Base-by-base conservation (phyloP, 768 basidiomycete genomes). In the Leccinum barrowsii region DNA sequence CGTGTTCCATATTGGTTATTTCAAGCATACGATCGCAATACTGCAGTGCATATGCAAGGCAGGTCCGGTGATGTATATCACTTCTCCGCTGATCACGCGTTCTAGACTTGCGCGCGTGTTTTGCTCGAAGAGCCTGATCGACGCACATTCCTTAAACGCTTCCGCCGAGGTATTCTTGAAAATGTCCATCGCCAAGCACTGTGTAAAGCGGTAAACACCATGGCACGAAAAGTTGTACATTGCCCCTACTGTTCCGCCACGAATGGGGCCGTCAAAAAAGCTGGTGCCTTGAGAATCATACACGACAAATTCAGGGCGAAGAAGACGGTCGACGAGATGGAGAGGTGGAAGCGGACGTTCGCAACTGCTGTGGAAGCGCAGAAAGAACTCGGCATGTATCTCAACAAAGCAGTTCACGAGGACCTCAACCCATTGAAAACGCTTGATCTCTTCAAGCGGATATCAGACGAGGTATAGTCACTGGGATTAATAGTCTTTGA, bases 31-130 rank as follows among this genome's bases (percentile, higher is more conserved):
- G 17, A 93, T 98, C 59, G 83, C 84, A 24, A 89, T 98, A 62
- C 82, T 98, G 1, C 97, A 98, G 70, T 90, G 90, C 64, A 94
- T 98, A 63, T 99, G 97, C 83, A 99, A 99, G 78, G 95, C 94
- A 52, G 8, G 56, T 42, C 12, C 5, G 7, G 28, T 48, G 12
- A 42, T 24, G 4, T 53, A 13, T 21, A 4, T 4, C 13, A 7
- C 6, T 13, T 26, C 32, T n/a, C 17, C 22, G 17, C 49, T 63
- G 21, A 67, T 46, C 28, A 17, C 12, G n/a, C 34, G 22, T 42
- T 32, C 56, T 22, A 91, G 90, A 92, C 91, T 26, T 99, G 97
- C 67, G 93, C 97, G 0, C 85, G 92, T 51, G 91, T 98, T 13
- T 78, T 99, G 21, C 79, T 99, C 2, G 87, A 90, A 55, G 94